Conservation (phyloP, 345 rosid species). For the Capsella bursapastoris region DNA sequence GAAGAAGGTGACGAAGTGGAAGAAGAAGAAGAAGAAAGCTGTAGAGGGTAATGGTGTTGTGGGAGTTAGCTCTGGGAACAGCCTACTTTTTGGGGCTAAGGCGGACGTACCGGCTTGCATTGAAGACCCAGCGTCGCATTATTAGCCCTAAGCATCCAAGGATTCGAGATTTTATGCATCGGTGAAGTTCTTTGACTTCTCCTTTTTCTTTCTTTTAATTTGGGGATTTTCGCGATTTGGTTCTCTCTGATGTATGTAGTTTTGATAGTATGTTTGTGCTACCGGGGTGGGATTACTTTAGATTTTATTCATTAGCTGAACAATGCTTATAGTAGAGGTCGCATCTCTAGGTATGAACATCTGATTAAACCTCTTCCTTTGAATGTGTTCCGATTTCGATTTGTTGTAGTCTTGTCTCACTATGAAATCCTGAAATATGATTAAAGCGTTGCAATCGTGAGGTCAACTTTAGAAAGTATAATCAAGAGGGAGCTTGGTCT, state of each 20-base stretch:
- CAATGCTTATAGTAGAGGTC: neutral
- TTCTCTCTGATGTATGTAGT: slow-evolving; percentile 8
- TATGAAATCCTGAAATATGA: neutral
- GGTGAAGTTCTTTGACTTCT: slow-evolving; percentile 47
- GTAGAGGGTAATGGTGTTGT: slow-evolving; percentile 65
- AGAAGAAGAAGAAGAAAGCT: slow-evolving; percentile 14
- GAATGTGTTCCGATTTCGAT: neutral
- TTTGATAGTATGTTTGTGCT: neutral
- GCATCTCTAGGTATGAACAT: neutral
- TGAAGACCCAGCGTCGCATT: slow-evolving; percentile 69
- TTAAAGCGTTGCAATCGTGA: neutral
- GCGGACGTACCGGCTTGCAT: slow-evolving; percentile 73
- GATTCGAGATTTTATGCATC: slow-evolving; percentile 60
- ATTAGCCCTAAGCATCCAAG: slow-evolving; percentile 58
- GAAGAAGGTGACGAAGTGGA: neutral
- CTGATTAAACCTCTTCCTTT: too few species aligned
- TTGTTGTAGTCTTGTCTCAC: neutral
- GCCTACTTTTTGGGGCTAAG: slow-evolving; percentile 87
- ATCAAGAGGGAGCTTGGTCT: neutral
- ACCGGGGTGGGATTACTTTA: neutral
- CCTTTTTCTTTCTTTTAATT: neutral
- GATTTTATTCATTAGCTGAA: neutral
- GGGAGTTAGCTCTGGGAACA: slow-evolving; percentile 87
- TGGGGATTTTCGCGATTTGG: neutral
- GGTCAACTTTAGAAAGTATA: neutral